These are phyloP conservation scores for Medicago arabica DNA, from an alignment of 306 rosid species.

Conservation along the genomic window DNA sequence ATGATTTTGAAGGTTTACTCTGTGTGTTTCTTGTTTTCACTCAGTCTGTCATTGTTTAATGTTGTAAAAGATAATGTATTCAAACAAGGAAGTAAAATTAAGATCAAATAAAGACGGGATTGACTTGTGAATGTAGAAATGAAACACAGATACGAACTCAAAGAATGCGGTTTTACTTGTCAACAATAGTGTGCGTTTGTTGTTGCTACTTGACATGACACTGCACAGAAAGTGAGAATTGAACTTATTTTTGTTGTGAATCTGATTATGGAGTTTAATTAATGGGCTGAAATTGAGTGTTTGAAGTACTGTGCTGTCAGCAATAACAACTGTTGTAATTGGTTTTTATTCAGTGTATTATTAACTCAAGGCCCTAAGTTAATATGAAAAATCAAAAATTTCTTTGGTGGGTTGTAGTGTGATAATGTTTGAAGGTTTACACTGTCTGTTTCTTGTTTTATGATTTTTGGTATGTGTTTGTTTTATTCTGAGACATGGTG, in stretches of 20 bases:
- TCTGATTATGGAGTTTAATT: not conserved
- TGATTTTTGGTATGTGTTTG: not conserved
- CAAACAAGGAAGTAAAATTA: too few species aligned
- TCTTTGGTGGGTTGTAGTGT: not conserved
- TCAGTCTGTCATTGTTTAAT: too few species aligned
- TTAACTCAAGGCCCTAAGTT: not conserved
- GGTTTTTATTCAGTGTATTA: not conserved
- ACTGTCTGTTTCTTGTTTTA: not conserved
- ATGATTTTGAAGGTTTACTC: too few species aligned
- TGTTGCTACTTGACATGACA: not conserved
- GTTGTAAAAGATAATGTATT: too few species aligned
- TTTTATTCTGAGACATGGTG: not conserved
- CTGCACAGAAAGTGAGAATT: not conserved
- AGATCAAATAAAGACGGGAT: too few species aligned
- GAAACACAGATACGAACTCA: too few species aligned
- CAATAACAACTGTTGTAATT: not conserved
- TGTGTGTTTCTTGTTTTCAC: too few species aligned
- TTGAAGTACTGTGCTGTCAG: not conserved
- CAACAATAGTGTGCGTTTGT: too few species aligned
- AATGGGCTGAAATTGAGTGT: not conserved
- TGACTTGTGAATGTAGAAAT: too few species aligned
- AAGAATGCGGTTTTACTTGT: too few species aligned
- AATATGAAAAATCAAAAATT: not conserved
- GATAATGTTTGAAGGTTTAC: constrained; percentile 7
- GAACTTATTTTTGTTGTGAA: not conserved